phyloP scores from a whole-genome alignment of 805 yeast genomes.

The Candida fluviatilis region DNA sequence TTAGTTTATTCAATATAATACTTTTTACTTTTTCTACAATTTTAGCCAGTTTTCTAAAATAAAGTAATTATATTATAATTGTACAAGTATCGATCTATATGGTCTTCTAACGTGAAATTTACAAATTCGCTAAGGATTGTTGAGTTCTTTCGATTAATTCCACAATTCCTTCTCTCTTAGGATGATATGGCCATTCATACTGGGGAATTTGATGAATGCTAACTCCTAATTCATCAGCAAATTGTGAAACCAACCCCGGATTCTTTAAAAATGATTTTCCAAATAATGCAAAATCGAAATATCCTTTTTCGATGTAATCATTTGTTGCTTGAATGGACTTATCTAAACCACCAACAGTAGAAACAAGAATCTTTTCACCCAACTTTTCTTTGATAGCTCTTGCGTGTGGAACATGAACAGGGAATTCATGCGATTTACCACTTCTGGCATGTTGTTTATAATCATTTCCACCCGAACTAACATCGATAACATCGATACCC shows the following conservation, averaged over 20 bases:
- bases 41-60: too few relatives aligned
- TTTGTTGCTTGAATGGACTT: conserved; percentile 32
- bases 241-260: conserved; percentile 47
- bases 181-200: conserved; percentile 18
- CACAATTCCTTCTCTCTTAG: conserved; percentile 13
- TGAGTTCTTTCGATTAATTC: conserved; percentile 16
- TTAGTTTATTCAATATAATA: too few relatives aligned
- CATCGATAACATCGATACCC: conserved; percentile 51
- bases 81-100: too few relatives aligned
- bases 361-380: conserved; percentile 39
- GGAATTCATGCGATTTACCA: conserved; percentile 13
- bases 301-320: conserved; percentile 35
- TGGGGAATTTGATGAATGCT: conserved; percentile 31
- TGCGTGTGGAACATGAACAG: conserved; percentile 39
- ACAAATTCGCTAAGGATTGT: not conserved
- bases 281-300: conserved; percentile 45
- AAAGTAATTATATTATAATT: too few relatives aligned
- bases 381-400: conserved; percentile 38
- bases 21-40: too few relatives aligned
- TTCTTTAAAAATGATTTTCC: conserved; percentile 45
- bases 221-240: conserved; percentile 49
- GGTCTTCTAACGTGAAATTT: too few relatives aligned
- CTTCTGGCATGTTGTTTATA: conserved; percentile 23
- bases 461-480: conserved; percentile 51
- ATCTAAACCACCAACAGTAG: conserved; percentile 45